These are phyloP conservation scores for Claviceps sp. DNA, from an alignment of 2,329 filamentous ascomycete genomes.

Conservation along the genomic window DNA sequence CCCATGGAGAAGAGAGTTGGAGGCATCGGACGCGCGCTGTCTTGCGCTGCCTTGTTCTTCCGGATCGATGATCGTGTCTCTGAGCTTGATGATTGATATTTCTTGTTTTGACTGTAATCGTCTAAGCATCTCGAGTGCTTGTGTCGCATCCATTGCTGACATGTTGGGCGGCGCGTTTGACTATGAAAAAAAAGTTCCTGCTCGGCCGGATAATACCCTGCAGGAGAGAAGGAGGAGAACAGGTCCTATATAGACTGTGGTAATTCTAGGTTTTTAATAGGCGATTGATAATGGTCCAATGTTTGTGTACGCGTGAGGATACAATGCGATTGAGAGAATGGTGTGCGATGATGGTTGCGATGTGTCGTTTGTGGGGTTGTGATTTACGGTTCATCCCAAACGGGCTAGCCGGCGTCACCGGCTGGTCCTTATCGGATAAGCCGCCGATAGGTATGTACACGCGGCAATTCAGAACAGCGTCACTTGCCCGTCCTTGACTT, in stretches of 20 bases:
- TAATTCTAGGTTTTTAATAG: neutral
- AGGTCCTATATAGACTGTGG: neutral
- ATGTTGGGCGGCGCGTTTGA: slow-evolving; percentile 13
- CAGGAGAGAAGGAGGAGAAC: neutral
- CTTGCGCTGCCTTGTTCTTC: slow-evolving; percentile 19
- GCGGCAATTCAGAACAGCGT: too few species aligned
- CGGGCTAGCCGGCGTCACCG: slow-evolving; percentile 1
- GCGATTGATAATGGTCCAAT: neutral
- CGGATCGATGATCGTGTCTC: slow-evolving; percentile 55
- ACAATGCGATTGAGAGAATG: neutral
- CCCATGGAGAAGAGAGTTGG: slow-evolving; percentile 48
- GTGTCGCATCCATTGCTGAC: slow-evolving; percentile 19
- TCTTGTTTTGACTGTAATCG: slow-evolving; percentile 44
- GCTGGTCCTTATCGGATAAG: too few species aligned
- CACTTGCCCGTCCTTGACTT: neutral
- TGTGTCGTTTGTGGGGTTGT: neutral
- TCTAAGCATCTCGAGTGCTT: slow-evolving; percentile 35
- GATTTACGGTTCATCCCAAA: slow-evolving; percentile 8
- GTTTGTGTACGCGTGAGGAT: neutral
- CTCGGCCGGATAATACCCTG: neutral
- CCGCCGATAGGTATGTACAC: too few species aligned
- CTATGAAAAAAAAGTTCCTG: neutral
- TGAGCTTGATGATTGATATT: slow-evolving; percentile 63
- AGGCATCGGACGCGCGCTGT: slow-evolving; percentile 59
- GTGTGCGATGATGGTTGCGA: neutral